Evolutionary conservation across 2,329 filamentous ascomycete species (phyloP).

Genomic region (Endoconidiophora polonica): DNA sequence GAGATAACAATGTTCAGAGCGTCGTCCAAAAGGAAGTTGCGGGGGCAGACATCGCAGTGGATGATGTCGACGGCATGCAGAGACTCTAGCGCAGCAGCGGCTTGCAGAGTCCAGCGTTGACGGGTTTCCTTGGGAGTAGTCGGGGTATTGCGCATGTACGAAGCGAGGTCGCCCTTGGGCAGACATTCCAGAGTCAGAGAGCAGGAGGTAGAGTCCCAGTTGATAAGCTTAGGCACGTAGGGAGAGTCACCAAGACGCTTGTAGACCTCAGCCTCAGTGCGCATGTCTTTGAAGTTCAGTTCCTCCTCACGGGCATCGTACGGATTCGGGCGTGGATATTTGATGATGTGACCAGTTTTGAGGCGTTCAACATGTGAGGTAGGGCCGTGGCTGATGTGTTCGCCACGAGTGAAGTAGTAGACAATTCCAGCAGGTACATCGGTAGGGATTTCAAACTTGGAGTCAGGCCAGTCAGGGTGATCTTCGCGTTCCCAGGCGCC

Average conservation of each 20-base stretch:
- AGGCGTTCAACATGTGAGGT: slow-evolving; percentile 16
- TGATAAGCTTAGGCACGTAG: slow-evolving; percentile 15
- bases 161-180: slow-evolving; percentile 16
- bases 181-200: slow-evolving; percentile 18
- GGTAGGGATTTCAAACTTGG: slow-evolving; percentile 15
- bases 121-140: slow-evolving; percentile 14
- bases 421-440: slow-evolving; percentile 13
- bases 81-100: slow-evolving; percentile 20
- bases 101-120: slow-evolving; percentile 20
- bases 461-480: slow-evolving; percentile 15
- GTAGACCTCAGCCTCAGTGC: slow-evolving; percentile 17
- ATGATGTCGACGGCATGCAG: slow-evolving; percentile 23
- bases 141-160: slow-evolving; percentile 14
- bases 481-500: slow-evolving; percentile 15
- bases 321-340: slow-evolving; percentile 16
- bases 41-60: slow-evolving; percentile 25
- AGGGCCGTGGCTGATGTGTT: slow-evolving; percentile 12
- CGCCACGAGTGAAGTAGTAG: slow-evolving; percentile 16
- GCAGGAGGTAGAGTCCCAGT: slow-evolving; percentile 15
- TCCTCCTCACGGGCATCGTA: slow-evolving; percentile 15
- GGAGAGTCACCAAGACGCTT: slow-evolving; percentile 14
- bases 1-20: slow-evolving; percentile 22
- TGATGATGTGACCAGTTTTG: slow-evolving; percentile 16
- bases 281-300: slow-evolving; percentile 13
- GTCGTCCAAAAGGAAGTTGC: slow-evolving; percentile 23